phyloP scores from a whole-genome alignment of 208 protist genomes.

The Acanthamoeba sp. region DNA sequence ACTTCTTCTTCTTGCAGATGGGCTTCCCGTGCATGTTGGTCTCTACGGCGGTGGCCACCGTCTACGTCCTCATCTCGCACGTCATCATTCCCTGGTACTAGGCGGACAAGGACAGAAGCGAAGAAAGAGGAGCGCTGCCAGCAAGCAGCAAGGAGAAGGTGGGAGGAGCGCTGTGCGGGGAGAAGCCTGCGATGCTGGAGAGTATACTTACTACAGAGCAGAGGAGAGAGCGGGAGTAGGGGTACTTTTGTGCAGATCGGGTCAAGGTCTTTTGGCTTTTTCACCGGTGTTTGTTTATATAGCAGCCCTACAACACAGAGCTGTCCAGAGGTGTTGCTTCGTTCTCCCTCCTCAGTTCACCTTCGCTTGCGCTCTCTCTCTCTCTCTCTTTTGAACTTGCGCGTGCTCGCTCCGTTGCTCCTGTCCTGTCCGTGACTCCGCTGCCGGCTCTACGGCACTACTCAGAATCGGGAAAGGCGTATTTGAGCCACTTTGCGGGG shows the following conservation, averaged over 20 bases:
- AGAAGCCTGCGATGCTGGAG: too few relatives aligned
- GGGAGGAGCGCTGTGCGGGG: too few relatives aligned
- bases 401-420: too few relatives aligned
- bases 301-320: neutral
- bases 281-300: slow-evolving; percentile 4
- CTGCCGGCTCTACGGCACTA: neutral
- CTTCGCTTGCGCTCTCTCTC: too few relatives aligned
- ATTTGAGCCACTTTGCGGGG: too few relatives aligned
- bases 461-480: neutral
- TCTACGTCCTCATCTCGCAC: slow-evolving; percentile 82
- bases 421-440: neutral
- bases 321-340: too few relatives aligned
- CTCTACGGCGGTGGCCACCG: slow-evolving; percentile 68
- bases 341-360: too few relatives aligned
- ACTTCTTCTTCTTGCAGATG: too few relatives aligned
- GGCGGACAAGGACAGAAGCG: too few relatives aligned
- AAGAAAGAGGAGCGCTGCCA: neutral
- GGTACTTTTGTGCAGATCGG: neutral
- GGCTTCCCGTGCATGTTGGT: slow-evolving; percentile 85
- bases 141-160: neutral
- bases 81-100: slow-evolving; percentile 59
- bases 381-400: too few relatives aligned
- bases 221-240: neutral
- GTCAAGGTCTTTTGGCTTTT: neutral
- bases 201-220: neutral